A percentile compares a stretch with the other conserved stretches of the same genome.
These are phyloP conservation scores for Nicotiana tabacum DNA, from an alignment of 257 asterid species.

Conservation along the genomic window DNA sequence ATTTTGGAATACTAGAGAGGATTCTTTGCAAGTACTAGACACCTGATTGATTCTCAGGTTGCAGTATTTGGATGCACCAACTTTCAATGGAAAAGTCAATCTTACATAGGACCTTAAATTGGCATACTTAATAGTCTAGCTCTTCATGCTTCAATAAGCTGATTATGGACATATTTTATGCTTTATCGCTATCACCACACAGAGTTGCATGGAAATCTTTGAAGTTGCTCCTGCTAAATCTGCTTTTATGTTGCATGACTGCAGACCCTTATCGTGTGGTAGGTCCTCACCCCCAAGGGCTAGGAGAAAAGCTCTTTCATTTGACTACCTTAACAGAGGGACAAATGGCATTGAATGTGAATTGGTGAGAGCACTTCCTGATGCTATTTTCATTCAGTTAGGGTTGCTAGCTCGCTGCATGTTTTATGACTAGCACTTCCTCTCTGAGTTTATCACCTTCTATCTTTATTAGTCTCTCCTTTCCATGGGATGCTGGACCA, in stretches of 20 bases:
- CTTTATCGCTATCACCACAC: conserved; percentile 5
- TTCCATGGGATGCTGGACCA: conserved; percentile 1
- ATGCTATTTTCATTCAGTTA: background rate
- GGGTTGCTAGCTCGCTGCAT: conserved; percentile 1
- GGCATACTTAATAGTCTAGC: background rate
- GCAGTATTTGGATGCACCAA: background rate
- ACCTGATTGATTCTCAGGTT: background rate
- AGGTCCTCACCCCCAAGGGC: conserved; percentile 39
- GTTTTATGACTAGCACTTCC: background rate
- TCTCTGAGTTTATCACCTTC: background rate
- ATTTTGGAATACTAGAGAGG: background rate
- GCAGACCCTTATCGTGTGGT: conserved; percentile 50
- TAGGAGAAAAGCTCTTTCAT: conserved; percentile 26
- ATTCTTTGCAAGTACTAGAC: background rate
- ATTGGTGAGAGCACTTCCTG: conserved; percentile 44
- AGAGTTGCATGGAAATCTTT: conserved; percentile 1
- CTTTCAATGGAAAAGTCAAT: background rate
- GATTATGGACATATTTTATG: conserved; percentile 4
- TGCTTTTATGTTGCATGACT: conserved; percentile 23
- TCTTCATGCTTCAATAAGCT: background rate
- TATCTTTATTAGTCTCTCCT: background rate
- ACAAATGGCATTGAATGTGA: conserved; percentile 34
- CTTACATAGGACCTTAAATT: background rate
- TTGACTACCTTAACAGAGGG: conserved; percentile 34
- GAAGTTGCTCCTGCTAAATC: conserved; percentile 18